Base-by-base conservation (phyloP, 208 protist species). In the Trypanosomatidae sp. region DNA sequence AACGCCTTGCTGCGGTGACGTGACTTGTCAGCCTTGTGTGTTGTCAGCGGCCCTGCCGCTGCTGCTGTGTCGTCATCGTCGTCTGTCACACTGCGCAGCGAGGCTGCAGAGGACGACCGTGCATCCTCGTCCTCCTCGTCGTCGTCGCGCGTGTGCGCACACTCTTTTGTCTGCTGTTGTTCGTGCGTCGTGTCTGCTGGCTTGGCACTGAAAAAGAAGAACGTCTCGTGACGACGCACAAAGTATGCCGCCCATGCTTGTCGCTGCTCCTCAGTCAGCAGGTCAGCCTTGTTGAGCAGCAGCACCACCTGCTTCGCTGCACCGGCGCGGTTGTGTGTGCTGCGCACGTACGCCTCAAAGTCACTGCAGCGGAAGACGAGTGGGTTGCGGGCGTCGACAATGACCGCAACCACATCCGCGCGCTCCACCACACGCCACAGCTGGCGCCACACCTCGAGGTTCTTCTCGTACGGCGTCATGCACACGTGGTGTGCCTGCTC, bases 401-500 rank as follows among this genome's bases (percentile, higher is more conserved):
- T 97, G 57, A 97, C 76, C 4, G 96, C 48, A 4, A 98, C 66
- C 6, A 98, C 44, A 54, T 98, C 82, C 6, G 76, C 79, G 18
- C 94, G 82, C 75, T 99, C 97, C 23, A 96, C 71, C 26, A 99
- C 96, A 19, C 98, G 82, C 97, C 98, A 99, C 25, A 99, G 77
- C 73, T 99, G 98, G 23, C 97, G 76, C 98, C 98, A 99, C 16
- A 99, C 93, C 63, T 99, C 96, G 6, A 99, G 39, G 68, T 99
- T 99, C 57, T 97, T 97, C 75, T 99, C 97, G 56, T 98, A 99
- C 19, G 97, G 97, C 21, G 97, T 98, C 46, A 99, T 57, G 22
- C 91, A 38, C 5, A 97, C 52, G 51, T 90, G 67, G 46, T 97
- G 72, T 33, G 95, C 60, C 56, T 98, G 85, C 59, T 99, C 96